Evolutionary conservation across 192 early-diverging fungal species (phyloP), one percentile per base, ranked within the genome.

Genomic region (Umbelopsis isabellina): DNA sequence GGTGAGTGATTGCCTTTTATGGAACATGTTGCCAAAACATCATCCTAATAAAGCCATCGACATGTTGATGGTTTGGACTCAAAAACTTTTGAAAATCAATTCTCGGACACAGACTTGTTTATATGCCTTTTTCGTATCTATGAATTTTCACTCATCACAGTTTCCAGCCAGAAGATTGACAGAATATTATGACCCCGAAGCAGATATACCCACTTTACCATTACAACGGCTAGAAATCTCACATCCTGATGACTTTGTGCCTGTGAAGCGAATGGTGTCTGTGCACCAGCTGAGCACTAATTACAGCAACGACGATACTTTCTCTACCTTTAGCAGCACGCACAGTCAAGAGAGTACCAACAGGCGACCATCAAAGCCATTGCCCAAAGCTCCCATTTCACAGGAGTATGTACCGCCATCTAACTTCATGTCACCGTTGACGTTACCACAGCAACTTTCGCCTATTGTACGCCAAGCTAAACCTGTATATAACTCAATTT

Each of bases 401-500:
- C 55, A 33, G 4, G 27, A 61, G 27, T 13, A 61, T 41, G 6
- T 9, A 11, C 55, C 10, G 15, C 15, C 55, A 35, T 16, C 30
- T 1, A 61, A 18, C 15, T 16, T 18, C 33, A 61, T 61, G 55
- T 61, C 55, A 18, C 55, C 55, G 33, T 16, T 61, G 10, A 61
- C 16, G 0, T 30, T 61, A 5, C 55, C 55, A n/a, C 55, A 61
- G 33, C 55, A 61, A 18, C 13, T 61, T 15, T 61, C 55, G 1
- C 55, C 55, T 4, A 61, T 61, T 18, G 33, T 61, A 30, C 55
- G 30, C 15, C 55, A 61, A 6, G 4, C 55, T 18, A 35, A 61
- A 61, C 55, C 55, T 35, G 55, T 61, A 61, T 61, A 61, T 61
- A 61, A 61, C 13, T 61, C 55, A 16, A 61, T 61, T 1, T 61